Base-by-base conservation (phyloP, 1,139 yeast genomes). In the Pichia sp. region DNA sequence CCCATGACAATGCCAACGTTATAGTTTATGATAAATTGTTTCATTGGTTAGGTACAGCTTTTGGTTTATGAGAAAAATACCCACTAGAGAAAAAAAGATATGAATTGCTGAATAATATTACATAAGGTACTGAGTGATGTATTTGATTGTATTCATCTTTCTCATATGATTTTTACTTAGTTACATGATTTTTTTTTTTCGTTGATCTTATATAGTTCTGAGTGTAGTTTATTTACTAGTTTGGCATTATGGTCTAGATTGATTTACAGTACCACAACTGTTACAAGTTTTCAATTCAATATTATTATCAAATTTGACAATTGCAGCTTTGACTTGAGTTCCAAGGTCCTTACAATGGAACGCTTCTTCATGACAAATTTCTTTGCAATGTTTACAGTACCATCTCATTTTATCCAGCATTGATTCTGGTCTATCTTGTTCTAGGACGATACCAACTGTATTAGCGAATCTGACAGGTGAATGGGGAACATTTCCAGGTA, bases 371-470 rank as follows among this genome's bases (percentile, higher is more conserved):
- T 81, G 77, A 2, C 85, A 81, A 10, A 80, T 67, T 29, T 75
- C 73, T 49, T 67, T 67, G 65, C 97, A 90, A 10, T 69, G 69
- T 23, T 73, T 64, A 57, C 97, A 90, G 62, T 88, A 90, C 97
- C 97, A 88, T 57, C 96, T 72, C 55, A 58, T 45, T 40, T 55
- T 52, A 44, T 58, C 62, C 16, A 44, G 71, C 34, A 75, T 67
- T 2, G 76, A 85, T 45, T 68, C 67, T 0, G 95, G 95, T 53
- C 97, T 72, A 59, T 87, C 95, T 63, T 88, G 96, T 58, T 90
- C 97, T n/a, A 90, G 85, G 5, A 90, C 97, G 41, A 90, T 68
- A 0, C 97, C 97, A 32, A 90, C 81, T 0, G 97, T 87, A 56
- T 88, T 69, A 8, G 81, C 84, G 61, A 77, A 90, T 54, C 97